These are phyloP conservation scores for Lanzia echinophila DNA, from an alignment of 2,329 filamentous ascomycete species.

Conservation along the genomic window DNA sequence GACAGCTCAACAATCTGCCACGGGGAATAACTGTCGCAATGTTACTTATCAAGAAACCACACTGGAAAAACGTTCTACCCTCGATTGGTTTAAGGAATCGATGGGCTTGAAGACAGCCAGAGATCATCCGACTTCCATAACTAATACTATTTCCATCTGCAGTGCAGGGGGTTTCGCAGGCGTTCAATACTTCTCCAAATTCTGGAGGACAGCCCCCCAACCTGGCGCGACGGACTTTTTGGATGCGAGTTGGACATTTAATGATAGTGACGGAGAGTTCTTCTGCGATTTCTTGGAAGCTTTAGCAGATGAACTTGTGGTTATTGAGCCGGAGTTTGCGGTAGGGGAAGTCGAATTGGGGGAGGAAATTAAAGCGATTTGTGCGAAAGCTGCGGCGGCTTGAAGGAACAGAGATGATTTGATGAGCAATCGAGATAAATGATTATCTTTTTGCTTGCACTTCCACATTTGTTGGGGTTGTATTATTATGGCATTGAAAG, in stretches of 20 bases:
- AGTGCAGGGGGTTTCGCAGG: conserved; percentile 1
- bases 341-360: conserved; percentile 5
- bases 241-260: conserved; percentile 2
- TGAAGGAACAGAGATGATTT: too few species aligned
- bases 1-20: conserved; percentile 3
- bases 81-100: neutral
- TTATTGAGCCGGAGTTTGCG: conserved; percentile 6
- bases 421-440: too few species aligned
- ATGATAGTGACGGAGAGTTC: neutral
- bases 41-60: neutral
- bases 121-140: neutral
- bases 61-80: neutral
- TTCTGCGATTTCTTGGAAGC: conserved; percentile 6
- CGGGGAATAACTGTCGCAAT: conserved; percentile 10
- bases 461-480: too few species aligned
- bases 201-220: conserved; percentile 1
- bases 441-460: too few species aligned
- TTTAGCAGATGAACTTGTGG: neutral
- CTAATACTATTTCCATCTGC: neutral
- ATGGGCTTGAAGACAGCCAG: neutral
- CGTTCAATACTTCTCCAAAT: conserved; percentile 1
- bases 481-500: too few species aligned
- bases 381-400: neutral
- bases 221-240: conserved; percentile 5
- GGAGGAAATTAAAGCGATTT: neutral